A percentile compares a stretch with the other conserved stretches of the same genome.
Evolutionary conservation across 305 asterid genomes (phyloP).

Genomic region (Fraxinus dipetala): DNA sequence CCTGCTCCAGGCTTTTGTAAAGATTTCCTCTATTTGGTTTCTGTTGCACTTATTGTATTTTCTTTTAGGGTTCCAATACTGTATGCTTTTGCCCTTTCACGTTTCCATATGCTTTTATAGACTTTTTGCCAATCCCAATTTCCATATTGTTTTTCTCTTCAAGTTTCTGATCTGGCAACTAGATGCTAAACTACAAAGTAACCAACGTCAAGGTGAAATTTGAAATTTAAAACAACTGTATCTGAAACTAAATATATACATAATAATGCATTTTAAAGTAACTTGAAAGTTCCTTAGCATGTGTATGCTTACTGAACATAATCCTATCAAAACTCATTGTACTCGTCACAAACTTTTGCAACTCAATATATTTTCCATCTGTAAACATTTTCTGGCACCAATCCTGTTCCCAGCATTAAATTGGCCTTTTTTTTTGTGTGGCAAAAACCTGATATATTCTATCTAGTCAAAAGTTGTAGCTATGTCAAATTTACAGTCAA

Average conservation of each 20-base stretch:
- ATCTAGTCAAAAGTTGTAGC: not conserved
- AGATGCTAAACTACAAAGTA: constrained; percentile 9
- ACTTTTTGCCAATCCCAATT: not conserved
- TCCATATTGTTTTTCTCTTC: not conserved
- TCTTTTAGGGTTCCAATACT: not conserved
- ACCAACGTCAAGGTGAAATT: not conserved
- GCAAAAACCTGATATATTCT: not conserved
- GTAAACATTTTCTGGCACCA: not conserved
- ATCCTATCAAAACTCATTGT: not conserved
- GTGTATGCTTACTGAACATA: not conserved
- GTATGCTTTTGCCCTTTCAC: not conserved
- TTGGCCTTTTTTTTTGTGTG: not conserved
- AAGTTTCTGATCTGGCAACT: not conserved
- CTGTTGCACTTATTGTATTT: not conserved
- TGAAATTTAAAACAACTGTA: not conserved
- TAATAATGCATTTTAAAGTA: not conserved
- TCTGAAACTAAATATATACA: not conserved
- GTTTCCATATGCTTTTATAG: not conserved
- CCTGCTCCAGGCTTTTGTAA: not conserved
- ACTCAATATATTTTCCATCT: not conserved
- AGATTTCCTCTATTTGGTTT: not conserved
- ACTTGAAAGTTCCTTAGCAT: not conserved
- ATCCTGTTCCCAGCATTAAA: not conserved
- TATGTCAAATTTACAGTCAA: not conserved
- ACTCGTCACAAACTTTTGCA: not conserved